Evolutionary conservation across 2,329 filamentous ascomycete genomes (phyloP).

Genomic region (Fusarium acutatum): DNA sequence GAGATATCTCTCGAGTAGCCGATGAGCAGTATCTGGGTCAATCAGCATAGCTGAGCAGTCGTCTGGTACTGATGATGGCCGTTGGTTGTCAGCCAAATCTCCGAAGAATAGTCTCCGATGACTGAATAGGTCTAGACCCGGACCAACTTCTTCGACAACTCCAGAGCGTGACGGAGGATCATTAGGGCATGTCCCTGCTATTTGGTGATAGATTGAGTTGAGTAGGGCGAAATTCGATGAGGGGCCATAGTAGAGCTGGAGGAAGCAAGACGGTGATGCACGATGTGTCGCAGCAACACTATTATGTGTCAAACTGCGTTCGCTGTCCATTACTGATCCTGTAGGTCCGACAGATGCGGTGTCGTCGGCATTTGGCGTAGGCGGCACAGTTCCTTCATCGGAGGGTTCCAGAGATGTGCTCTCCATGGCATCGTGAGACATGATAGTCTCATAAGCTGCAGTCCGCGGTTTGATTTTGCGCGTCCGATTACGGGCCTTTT

Average conservation of each 20-base stretch:
- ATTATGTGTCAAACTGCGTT: constrained; percentile 46
- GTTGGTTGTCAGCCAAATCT: constrained; percentile 49
- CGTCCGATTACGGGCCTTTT: constrained; percentile 44
- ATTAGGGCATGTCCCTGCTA: constrained; percentile 40
- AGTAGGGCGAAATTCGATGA: constrained; percentile 56
- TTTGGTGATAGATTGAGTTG: constrained; percentile 45
- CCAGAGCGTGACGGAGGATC: constrained; percentile 35
- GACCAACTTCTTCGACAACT: constrained; percentile 43
- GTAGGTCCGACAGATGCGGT: constrained; percentile 1
- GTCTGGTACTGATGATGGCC: constrained; percentile 33
- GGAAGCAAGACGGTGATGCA: constrained; percentile 53
- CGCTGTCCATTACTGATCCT: constrained; percentile 27
- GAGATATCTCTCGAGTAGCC: constrained; percentile 52
- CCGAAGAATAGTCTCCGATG: constrained; percentile 45
- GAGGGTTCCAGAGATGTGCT: constrained; percentile 31
- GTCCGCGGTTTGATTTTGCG: constrained; percentile 37
- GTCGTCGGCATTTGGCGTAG: constrained; percentile 26
- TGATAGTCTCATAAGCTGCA: constrained; percentile 36
- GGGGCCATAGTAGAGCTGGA: constrained; percentile 57
- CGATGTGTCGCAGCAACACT: constrained; percentile 58
- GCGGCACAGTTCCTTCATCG: constrained; percentile 31
- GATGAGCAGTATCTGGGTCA: constrained; percentile 48
- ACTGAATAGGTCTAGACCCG: constrained; percentile 45
- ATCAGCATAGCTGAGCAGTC: constrained; percentile 47
- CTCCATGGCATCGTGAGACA: constrained; percentile 29